Conservation (phyloP, 75 land plant genomes). For the Sequoia sempervirens region DNA sequence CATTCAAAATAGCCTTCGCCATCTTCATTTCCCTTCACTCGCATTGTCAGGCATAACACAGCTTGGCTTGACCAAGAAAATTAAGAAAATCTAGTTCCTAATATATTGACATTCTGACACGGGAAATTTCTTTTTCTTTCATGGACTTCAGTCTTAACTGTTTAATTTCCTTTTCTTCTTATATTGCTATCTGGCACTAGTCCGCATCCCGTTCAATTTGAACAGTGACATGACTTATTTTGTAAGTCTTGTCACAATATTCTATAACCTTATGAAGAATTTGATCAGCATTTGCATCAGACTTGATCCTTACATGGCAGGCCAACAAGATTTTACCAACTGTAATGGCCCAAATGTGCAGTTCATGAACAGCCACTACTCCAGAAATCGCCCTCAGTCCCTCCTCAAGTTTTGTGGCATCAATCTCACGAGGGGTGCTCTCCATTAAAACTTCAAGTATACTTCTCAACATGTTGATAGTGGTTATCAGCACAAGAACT, state of each 20-base stretch:
- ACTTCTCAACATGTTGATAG: constrained; percentile 41
- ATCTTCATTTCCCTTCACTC: no score
- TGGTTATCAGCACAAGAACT: constrained; percentile 39
- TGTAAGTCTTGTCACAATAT: constrained; percentile 27
- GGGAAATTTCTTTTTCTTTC: no score
- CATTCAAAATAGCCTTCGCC: no score
- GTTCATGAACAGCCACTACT: constrained; percentile 49
- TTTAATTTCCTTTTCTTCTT: no score
- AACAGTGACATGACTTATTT: constrained; percentile 47
- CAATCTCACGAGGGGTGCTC: constrained; percentile 86
- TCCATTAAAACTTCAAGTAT: constrained; percentile 85
- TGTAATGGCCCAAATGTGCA: constrained; percentile 59
- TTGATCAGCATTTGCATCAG: constrained; percentile 38
- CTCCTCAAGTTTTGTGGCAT: constrained; percentile 66
- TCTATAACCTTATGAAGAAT: constrained; percentile 28
- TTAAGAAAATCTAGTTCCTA: no score
- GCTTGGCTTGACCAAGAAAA: no score
- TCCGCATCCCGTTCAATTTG: constrained; percentile 35
- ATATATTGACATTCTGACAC: no score
- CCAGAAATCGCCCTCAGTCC: constrained; percentile 59
- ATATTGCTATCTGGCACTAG: no score
- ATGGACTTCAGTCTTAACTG: no score
- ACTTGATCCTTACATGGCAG: constrained; percentile 40
- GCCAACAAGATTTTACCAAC: constrained; percentile 46
- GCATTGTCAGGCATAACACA: no score